Evolutionary conservation across 2,329 filamentous ascomycete species (phyloP).

Genomic region (Botrytis squamosa): DNA sequence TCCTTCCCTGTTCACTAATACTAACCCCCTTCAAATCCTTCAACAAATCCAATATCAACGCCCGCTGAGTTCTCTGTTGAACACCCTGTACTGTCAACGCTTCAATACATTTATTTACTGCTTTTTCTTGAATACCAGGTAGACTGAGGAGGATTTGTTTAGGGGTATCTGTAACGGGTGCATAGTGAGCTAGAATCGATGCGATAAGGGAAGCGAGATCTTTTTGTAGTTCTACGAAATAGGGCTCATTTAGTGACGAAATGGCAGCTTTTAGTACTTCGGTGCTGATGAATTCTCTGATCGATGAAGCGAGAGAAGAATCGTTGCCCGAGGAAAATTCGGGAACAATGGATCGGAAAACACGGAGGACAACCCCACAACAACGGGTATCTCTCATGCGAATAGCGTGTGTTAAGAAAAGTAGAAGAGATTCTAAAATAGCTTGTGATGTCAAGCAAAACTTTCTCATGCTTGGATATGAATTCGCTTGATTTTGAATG

Average conservation of each 20-base stretch:
- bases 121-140: conserved; percentile 68
- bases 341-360: conserved; percentile 81
- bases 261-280: conserved; percentile 90
- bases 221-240: conserved; percentile 95
- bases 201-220: conserved; percentile 88
- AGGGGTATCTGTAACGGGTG: conserved; percentile 66
- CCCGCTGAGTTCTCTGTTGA: conserved; percentile 74
- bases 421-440: conserved; percentile 82
- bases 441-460: conserved; percentile 78
- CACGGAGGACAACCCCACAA: conserved; percentile 78
- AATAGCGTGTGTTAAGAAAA: conserved; percentile 89
- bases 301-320: conserved; percentile 55
- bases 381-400: conserved; percentile 87
- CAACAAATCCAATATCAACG: conserved; percentile 78
- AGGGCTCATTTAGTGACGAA: conserved; percentile 86
- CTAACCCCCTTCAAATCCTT: conserved; percentile 86
- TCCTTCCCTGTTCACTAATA: conserved; percentile 88
- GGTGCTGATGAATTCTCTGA: conserved; percentile 85
- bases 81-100: conserved; percentile 58
- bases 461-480: conserved; percentile 63
- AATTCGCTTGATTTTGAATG: conserved; percentile 25
- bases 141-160: conserved; percentile 74
- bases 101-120: conserved; percentile 64
- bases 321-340: conserved; percentile 62
- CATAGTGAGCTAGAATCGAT: conserved; percentile 76